Conservation (phyloP, 2,329 filamentous ascomycete genomes). For the Ceratocystis papillata region DNA sequence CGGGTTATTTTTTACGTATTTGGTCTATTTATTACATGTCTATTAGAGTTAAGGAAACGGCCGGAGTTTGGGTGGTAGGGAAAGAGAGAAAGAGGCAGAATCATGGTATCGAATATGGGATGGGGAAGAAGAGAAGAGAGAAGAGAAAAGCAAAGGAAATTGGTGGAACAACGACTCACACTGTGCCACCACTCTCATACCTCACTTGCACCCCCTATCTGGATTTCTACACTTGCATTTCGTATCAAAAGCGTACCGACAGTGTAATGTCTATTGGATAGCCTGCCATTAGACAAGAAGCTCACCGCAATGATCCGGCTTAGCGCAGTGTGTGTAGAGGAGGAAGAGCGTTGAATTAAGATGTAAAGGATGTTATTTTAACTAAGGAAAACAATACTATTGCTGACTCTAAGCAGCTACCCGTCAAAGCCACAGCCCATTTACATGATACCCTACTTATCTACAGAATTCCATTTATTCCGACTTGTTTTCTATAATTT, state of each 20-base stretch:
- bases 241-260: neutral
- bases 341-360: neutral
- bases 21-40: conserved; percentile 17
- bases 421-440: no score
- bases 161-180: neutral
- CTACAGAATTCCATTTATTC: no score
- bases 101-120: neutral
- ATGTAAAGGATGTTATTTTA: no score
- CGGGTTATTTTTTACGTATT: conserved; percentile 23
- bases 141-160: neutral
- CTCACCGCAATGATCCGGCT: no score
- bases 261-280: neutral
- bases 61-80: conserved; percentile 14
- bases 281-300: no score
- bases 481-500: no score
- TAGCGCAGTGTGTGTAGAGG: neutral
- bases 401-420: no score
- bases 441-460: no score
- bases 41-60: conserved; percentile 17
- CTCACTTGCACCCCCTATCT: neutral
- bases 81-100: conserved; percentile 5
- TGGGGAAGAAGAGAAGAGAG: neutral
- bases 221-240: neutral
- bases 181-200: neutral
- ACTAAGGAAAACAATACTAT: no score